Base-by-base conservation (phyloP, 2,329 filamentous ascomycete genomes). In the Pyricularia grisea region DNA sequence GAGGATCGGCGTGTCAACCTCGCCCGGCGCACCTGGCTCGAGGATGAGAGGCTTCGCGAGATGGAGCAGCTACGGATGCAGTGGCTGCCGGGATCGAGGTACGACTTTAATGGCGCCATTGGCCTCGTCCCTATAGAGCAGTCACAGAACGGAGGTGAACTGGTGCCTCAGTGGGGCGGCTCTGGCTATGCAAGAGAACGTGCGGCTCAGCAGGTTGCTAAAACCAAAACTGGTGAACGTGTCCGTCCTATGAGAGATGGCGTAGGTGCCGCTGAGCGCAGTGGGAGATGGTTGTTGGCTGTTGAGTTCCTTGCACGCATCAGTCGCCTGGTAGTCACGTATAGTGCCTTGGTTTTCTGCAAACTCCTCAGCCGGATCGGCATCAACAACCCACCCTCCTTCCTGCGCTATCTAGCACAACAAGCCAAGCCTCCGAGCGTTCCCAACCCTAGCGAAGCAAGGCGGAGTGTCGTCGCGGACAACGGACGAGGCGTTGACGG, bases 21-120 rank as follows among this genome's bases (percentile, higher is more conserved):
- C 2, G 88, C 89, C 72, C 83, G 85, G 50, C 89, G 89, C 79
- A 97, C 95, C 0, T 99, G 95, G 94, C 82, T 98, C 3, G 95
- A 99, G 76, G 92, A 94, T 73, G 92, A 97, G 72, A 87, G 94
- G 6, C 83, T 94, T 11, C 85, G 88, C 64, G 93, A 98, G 75
- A 83, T 97, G 3, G 89, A 95, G 73, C 81, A 84, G 70, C 73
- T 87, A 55, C 81, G 83, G 55, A 82, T 82, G 74, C 83, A 85
- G 67, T 84, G 82, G 79, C 73, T 82, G 2, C 78, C 81, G 1
- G 82, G 81, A 17, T 81, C 83, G 3, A 80, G 80, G 2, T 85
- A 84, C 69, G 85, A 87, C 70, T 81, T 82, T 10, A 79, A 83
- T 25, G 85, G 85, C 1, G 82, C 83, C 1, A 84, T 87, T 28